A percentile compares a stretch with the other conserved stretches of the same genome.
These are phyloP conservation scores for Aspergillus sp. DNA, from an alignment of 2,329 filamentous ascomycete genomes.

Conservation along the genomic window DNA sequence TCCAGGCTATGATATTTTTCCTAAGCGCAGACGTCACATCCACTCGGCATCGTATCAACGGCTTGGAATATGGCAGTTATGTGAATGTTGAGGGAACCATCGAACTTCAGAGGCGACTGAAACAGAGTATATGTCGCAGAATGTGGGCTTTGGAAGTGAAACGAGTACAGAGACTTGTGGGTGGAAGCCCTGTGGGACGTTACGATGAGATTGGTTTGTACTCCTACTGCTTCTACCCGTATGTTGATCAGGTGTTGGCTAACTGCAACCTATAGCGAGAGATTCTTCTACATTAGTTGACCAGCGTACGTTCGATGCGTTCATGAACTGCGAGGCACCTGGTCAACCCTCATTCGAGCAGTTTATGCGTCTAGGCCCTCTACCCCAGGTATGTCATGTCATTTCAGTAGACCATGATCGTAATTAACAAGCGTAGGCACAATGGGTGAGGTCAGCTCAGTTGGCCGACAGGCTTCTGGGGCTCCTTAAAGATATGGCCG, in stretches of 20 bases:
- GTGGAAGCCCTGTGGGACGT: constrained; percentile 34
- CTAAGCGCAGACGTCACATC: constrained; percentile 40
- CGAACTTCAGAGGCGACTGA: constrained; percentile 39
- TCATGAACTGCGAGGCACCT: constrained; percentile 42
- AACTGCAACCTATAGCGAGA: constrained; percentile 24
- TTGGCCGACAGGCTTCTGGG: constrained; percentile 38
- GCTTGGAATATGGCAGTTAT: constrained; percentile 44
- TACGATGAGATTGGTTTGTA: constrained; percentile 38
- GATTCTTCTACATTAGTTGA: constrained; percentile 31
- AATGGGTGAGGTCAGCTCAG: constrained; percentile 36
- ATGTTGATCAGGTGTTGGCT: not conserved
- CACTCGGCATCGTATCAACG: constrained; percentile 36
- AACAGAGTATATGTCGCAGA: constrained; percentile 41
- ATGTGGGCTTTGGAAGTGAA: constrained; percentile 46
- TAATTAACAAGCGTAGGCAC: constrained; percentile 31
- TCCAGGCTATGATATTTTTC: constrained; percentile 44
- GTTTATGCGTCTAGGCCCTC: constrained; percentile 38
- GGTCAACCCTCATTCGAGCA: constrained; percentile 38
- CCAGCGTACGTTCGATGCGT: constrained; percentile 39
- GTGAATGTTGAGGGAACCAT: constrained; percentile 45
- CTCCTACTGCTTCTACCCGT: not conserved
- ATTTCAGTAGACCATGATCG: not conserved
- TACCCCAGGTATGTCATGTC: constrained; percentile 33
- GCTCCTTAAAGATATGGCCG: constrained; percentile 31
- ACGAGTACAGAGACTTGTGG: constrained; percentile 41